A percentile compares a stretch with the other conserved stretches of the same genome.
These are phyloP conservation scores for Daldinia eschscholtzii DNA, from an alignment of 2,329 filamentous ascomycete species.

Conservation along the genomic window DNA sequence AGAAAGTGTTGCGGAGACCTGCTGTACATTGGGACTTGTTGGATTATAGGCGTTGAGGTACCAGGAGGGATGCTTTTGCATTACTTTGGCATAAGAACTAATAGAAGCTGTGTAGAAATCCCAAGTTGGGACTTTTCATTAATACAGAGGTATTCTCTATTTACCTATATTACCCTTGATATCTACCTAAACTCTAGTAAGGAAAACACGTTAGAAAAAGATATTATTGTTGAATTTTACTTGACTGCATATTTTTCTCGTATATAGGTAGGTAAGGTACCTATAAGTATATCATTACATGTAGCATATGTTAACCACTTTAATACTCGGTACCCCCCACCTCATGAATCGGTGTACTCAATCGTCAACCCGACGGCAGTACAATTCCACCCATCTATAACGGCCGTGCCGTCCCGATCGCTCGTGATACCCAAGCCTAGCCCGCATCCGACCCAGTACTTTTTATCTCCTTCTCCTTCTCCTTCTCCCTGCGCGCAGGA, in stretches of 20 bases:
- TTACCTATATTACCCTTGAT: not conserved
- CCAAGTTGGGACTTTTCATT: not conserved
- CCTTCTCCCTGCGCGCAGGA: constrained; percentile 42
- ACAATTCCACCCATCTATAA: constrained; percentile 49
- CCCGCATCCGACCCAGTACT: constrained; percentile 51
- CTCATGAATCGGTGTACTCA: constrained; percentile 31
- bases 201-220: not conserved
- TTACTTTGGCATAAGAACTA: not conserved
- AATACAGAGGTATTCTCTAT: not conserved
- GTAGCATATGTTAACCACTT: not conserved
- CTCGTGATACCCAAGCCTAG: constrained; percentile 49
- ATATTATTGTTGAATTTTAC: not conserved
- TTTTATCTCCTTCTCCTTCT: constrained; percentile 37
- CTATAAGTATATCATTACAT: not conserved
- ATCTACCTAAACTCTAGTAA: not conserved
- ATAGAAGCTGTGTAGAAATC: not conserved
- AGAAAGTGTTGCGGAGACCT: not conserved
- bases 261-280: no score
- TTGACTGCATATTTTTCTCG: not conserved
- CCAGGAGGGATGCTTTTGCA: not conserved
- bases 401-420: constrained; percentile 44
- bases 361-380: constrained; percentile 40
- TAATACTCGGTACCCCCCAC: not conserved
- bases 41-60: not conserved
- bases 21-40: not conserved